Evolutionary conservation across 2,329 filamentous ascomycete genomes (phyloP).

Genomic region (Diaporthe batatas): DNA sequence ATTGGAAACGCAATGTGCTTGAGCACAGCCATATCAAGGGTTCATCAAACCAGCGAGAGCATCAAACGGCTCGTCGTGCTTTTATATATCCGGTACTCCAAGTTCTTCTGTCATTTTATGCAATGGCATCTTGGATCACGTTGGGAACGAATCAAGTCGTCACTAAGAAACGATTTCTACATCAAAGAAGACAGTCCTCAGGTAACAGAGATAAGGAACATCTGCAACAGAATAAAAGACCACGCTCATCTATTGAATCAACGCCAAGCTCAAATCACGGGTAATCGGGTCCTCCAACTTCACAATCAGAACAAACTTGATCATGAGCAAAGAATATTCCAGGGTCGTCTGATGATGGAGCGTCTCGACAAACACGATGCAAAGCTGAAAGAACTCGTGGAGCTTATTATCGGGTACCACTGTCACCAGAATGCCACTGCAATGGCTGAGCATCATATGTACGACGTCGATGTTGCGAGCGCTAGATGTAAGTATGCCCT

Average conservation of each 20-base stretch:
- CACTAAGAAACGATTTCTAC: neutral
- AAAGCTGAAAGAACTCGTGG: neutral
- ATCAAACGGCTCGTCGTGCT: neutral
- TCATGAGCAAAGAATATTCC: too few relatives aligned
- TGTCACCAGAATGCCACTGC: neutral
- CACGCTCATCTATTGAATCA: neutral
- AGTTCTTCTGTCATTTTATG: constrained; percentile 13
- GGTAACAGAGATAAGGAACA: neutral
- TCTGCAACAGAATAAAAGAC: neutral
- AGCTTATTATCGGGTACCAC: neutral
- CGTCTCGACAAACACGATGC: too few relatives aligned
- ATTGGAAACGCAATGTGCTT: constrained; percentile 1
- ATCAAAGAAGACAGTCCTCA: neutral
- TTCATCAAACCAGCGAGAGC: neutral
- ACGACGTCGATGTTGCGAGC: neutral
- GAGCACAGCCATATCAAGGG: constrained; percentile 1
- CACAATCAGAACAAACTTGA: too few relatives aligned
- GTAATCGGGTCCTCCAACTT: neutral
- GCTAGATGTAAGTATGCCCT: neutral
- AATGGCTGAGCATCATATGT: neutral
- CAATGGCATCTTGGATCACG: neutral
- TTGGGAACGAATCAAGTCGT: neutral
- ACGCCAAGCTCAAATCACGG: neutral
- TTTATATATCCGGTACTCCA: constrained; percentile 2
- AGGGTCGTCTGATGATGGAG: too few relatives aligned